Conservation (phyloP, 2,329 filamentous ascomycete genomes). For the Nothophaeocryptopus gaeumannii region DNA sequence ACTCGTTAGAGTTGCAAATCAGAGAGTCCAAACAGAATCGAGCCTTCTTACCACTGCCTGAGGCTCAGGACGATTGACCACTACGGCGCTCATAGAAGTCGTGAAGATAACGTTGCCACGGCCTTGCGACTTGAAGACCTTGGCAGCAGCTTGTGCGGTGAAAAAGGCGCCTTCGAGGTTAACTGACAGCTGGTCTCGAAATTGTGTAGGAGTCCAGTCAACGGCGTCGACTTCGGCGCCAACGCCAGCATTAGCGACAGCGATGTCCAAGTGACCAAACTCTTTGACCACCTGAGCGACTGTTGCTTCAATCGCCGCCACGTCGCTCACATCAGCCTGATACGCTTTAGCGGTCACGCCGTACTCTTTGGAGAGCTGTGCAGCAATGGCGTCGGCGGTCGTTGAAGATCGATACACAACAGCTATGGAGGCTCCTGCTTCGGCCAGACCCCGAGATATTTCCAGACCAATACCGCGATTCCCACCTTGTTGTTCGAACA, state of each 20-base stretch:
- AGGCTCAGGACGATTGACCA: no score
- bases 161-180: conserved; percentile 36
- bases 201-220: conserved; percentile 54
- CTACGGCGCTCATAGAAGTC: no score
- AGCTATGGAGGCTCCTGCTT: conserved; percentile 80
- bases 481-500: conserved; percentile 53
- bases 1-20: no score
- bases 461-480: conserved; percentile 82
- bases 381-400: conserved; percentile 35
- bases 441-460: conserved; percentile 84
- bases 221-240: conserved; percentile 66
- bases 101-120: no score
- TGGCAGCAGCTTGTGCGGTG: no score
- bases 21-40: no score
- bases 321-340: conserved; percentile 75
- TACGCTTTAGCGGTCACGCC: conserved; percentile 41
- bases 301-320: conserved; percentile 63
- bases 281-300: conserved; percentile 63
- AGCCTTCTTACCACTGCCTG: no score
- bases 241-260: conserved; percentile 90
- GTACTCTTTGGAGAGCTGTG: conserved; percentile 22
- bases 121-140: no score
- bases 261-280: conserved; percentile 79
- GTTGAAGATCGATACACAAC: conserved; percentile 86
- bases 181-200: conserved; percentile 52